These are phyloP conservation scores for Yamadazyma songkhlaensis DNA, from an alignment of 1,139 yeast genomes.

Conservation along the genomic window DNA sequence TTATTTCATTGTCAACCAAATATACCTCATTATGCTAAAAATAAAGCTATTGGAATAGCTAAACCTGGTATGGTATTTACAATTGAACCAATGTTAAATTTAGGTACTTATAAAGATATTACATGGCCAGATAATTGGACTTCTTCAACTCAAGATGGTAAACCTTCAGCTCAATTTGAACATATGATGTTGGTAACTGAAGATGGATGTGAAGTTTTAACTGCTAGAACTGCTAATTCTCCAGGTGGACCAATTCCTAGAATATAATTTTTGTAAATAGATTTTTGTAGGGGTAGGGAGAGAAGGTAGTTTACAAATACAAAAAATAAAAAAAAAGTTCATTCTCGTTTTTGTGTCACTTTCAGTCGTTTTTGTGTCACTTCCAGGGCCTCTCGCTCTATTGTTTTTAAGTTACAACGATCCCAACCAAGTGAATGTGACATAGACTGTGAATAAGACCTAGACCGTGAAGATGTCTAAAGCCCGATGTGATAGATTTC, in stretches of 20 bases:
- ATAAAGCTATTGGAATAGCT: constrained; percentile 91
- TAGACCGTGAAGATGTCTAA: no score
- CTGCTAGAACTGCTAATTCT: constrained; percentile 71
- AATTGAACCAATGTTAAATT: constrained; percentile 95
- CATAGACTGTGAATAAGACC: no score
- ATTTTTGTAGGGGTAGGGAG: no score
- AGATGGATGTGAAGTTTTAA: constrained; percentile 87
- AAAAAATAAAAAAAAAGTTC: no score
- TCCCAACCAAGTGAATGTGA: no score
- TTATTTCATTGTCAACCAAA: constrained; percentile 92
- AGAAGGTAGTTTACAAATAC: no score
- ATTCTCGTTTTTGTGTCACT: not conserved
- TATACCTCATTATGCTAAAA: constrained; percentile 90
- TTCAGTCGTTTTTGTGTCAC: no score
- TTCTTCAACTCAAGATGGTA: constrained; percentile 83
- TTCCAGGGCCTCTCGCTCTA: no score
- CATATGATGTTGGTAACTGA: constrained; percentile 92
- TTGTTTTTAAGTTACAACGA: no score
- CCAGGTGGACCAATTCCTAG: constrained; percentile 88
- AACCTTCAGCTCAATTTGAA: constrained; percentile 89
- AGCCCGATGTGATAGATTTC: no score
- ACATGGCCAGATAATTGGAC: constrained; percentile 99
- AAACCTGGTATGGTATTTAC: constrained; percentile 97
- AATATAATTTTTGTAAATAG: constrained; percentile 22
- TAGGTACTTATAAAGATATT: constrained; percentile 79